Conservation (phyloP, 208 protist species). For the Leishmania mexicana region DNA sequence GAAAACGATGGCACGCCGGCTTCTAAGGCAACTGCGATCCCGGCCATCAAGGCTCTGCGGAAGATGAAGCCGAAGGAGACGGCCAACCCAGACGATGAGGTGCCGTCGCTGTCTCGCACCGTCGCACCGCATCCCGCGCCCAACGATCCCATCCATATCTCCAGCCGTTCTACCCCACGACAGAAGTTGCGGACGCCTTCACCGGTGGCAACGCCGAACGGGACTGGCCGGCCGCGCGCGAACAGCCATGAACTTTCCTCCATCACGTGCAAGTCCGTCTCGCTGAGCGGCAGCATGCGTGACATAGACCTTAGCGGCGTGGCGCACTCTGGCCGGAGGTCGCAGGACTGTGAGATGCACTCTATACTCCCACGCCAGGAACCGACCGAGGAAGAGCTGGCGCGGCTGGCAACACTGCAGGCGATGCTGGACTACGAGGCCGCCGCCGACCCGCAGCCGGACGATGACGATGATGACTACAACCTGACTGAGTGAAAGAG, state of each 20-base stretch:
- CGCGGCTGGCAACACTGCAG: slow-evolving; percentile 61
- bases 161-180: slow-evolving; percentile 3
- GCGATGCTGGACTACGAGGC: slow-evolving; percentile 54
- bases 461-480: slow-evolving; percentile 43
- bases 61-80: slow-evolving; percentile 4
- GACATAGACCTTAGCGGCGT: slow-evolving; percentile 1
- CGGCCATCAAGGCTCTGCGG: background rate
- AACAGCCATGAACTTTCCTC: slow-evolving; percentile 4
- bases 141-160: background rate
- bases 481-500: slow-evolving; percentile 43
- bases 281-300: slow-evolving; percentile 10
- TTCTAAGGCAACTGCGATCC: background rate
- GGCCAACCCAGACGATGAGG: slow-evolving; percentile 7
- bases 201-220: background rate
- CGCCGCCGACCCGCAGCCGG: slow-evolving; percentile 39
- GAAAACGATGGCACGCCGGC: background rate
- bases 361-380: slow-evolving; percentile 10
- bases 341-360: slow-evolving; percentile 13
- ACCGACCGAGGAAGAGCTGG: slow-evolving; percentile 54
- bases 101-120: background rate
- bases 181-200: slow-evolving; percentile 13
- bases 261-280: slow-evolving; percentile 14
- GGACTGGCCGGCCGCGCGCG: background rate
- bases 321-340: slow-evolving; percentile 15
- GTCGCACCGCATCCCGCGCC: slow-evolving; percentile 1